Evolutionary conservation across 1,284 basidiomycete species (phyloP).

Genomic region (Clitocybe nebularis): DNA sequence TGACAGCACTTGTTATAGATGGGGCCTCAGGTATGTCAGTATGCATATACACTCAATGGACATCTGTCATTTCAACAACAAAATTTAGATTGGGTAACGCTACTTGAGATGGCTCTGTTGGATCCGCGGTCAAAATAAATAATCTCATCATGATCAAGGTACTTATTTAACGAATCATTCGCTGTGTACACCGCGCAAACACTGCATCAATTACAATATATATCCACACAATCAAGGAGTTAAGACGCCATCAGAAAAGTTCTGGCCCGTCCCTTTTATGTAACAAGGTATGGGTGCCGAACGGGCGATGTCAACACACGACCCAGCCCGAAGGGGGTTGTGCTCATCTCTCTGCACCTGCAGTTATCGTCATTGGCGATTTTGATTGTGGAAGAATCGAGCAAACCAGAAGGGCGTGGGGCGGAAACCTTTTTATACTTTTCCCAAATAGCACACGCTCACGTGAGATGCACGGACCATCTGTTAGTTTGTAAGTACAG

Average conservation of each 20-base stretch:
- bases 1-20: background rate
- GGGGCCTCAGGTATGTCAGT: too few species aligned
- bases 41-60: too few species aligned
- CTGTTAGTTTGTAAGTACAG: too few species aligned
- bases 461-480: constrained; percentile 11
- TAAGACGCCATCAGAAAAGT: constrained; percentile 37
- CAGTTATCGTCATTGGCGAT: constrained; percentile 41
- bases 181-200: too few species aligned
- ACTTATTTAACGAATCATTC: too few species aligned
- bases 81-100: too few species aligned
- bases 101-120: too few species aligned
- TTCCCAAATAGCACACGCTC: constrained; percentile 10
- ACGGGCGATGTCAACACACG: constrained; percentile 47
- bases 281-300: constrained; percentile 49
- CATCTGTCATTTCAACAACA: too few species aligned
- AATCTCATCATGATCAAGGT: too few species aligned
- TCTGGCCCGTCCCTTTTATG: constrained; percentile 43
- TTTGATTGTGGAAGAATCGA: constrained; percentile 51
- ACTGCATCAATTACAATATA: too few species aligned
- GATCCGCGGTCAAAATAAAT: too few species aligned
- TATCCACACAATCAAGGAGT: constrained; percentile 16
- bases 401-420: constrained; percentile 16
- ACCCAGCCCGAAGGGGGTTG: constrained; percentile 32
- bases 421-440: constrained; percentile 16
- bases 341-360: constrained; percentile 45